Base-by-base conservation (phyloP, 2,329 filamentous ascomycete species). In the Dactylonectria macrodidyma region DNA sequence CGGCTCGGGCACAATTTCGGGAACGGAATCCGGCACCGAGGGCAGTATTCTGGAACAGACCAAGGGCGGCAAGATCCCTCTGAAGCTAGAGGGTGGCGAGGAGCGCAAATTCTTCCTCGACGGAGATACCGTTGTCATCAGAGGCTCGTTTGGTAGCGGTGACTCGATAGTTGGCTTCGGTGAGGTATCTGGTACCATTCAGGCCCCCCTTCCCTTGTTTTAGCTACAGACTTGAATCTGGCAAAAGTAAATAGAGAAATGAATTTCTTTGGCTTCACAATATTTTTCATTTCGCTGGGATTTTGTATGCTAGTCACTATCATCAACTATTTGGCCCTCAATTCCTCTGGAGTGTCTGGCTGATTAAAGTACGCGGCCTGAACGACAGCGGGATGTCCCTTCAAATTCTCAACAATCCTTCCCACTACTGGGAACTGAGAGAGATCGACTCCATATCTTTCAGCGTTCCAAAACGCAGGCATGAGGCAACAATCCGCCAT, bases 81-180 rank as follows among this genome's bases (percentile, higher is more conserved):
- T 95, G 26, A 84, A 86, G 73, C 80, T 95, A 19, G 84, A 84
- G 0, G 88, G 88, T 5, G 91, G 91, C 7, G 91, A 92, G 63
- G 88, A 92, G 77, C 87, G 93, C 59, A 88, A 84, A 59, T 95
- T 94, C 79, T 79, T 95, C 38, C 86, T 93, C 74, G 93, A 95
- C 73, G 93, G 92, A 0, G 93, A 96, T 76, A 89, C 89, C 2
- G 78, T 95, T 12, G 86, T 86, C 1, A 85, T 95, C 46, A 86
- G 87, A 1, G 93, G 93, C 1, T 86, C 87, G 8, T 91, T 89
- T 74, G 92, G 91, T 1, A 86, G 89, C 62, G 88, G 91, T 34
- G 89, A 90, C 3, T 86, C 82, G n/a, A 83, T 91, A 59, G 91
- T 96, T 30, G 93, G 93, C 0, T 95, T 95, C 79, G 93, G 93